These are phyloP conservation scores for Mollisia scopiformis DNA, from an alignment of 2,329 filamentous ascomycete species.

Conservation along the genomic window DNA sequence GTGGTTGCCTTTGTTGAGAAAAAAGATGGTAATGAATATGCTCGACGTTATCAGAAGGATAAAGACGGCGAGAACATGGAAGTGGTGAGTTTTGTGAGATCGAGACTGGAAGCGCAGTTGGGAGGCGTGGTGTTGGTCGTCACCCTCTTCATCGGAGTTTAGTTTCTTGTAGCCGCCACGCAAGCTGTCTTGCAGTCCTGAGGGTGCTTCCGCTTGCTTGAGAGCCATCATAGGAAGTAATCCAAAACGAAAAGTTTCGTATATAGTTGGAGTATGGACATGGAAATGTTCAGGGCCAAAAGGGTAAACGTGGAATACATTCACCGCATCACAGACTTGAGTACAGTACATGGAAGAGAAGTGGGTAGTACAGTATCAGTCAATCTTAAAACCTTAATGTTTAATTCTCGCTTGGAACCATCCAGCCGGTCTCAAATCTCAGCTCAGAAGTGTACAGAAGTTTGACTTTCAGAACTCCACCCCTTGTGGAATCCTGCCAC, in stretches of 20 bases:
- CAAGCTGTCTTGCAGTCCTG: not conserved
- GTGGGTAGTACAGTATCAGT: not conserved
- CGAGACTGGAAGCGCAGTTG: not conserved
- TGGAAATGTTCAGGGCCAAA: not conserved
- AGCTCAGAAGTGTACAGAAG: not conserved
- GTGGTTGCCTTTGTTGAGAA: not conserved
- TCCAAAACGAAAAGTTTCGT: not conserved
- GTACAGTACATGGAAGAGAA: not conserved
- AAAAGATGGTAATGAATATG: not conserved
- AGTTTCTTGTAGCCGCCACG: not conserved
- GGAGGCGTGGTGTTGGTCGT: not conserved
- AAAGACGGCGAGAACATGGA: not conserved
- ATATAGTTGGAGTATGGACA: not conserved
- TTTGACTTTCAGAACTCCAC: not conserved
- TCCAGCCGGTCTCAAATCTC: not conserved
- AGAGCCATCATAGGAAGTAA: not conserved
- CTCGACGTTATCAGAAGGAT: not conserved
- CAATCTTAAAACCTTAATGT: not conserved
- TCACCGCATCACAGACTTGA: not conserved
- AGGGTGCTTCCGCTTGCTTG: not conserved
- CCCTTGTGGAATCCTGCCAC: not conserved
- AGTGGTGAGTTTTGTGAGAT: not conserved
- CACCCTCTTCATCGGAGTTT: not conserved
- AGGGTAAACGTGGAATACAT: not conserved
- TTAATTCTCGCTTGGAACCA: not conserved